These are phyloP conservation scores for Dictyophora rubrovolvata DNA, from an alignment of 768 basidiomycete genomes.

Conservation along the genomic window DNA sequence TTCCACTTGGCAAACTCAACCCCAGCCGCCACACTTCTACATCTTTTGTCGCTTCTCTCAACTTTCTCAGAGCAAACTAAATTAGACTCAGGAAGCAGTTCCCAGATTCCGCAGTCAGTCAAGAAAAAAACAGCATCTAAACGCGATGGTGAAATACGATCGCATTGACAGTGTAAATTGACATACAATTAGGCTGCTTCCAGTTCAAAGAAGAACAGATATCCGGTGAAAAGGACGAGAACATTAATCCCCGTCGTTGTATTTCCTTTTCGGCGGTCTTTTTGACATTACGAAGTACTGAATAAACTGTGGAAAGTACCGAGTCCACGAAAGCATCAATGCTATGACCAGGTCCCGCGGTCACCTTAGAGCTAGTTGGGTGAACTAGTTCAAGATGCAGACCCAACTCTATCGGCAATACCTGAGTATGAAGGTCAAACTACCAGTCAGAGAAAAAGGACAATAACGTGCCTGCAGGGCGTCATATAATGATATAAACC, in stretches of 20 bases:
- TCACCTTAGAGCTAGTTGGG: constrained; percentile 38
- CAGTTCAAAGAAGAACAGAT: constrained; percentile 89
- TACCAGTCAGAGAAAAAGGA: neutral
- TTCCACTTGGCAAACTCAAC: constrained; percentile 90
- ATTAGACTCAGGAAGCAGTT: constrained; percentile 12
- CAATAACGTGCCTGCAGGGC: constrained; percentile 53
- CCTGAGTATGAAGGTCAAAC: constrained; percentile 25
- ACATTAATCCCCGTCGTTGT: constrained; percentile 71
- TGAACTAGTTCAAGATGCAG: constrained; percentile 80
- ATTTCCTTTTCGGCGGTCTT: constrained; percentile 29
- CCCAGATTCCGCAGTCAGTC: constrained; percentile 68
- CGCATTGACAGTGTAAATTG: neutral
- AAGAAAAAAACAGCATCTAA: constrained; percentile 94
- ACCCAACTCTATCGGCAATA: constrained; percentile 52
- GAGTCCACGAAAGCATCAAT: constrained; percentile 79
- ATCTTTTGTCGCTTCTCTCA: constrained; percentile 27
- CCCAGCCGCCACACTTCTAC: constrained; percentile 72
- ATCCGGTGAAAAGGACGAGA: constrained; percentile 85
- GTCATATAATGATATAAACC: constrained; percentile 60
- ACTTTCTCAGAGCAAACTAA: constrained; percentile 14
- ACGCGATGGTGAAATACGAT: constrained; percentile 12
- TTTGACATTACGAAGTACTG: constrained; percentile 32
- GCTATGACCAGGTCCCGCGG: constrained; percentile 46
- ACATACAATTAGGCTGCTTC: constrained; percentile 98
- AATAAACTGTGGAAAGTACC: constrained; percentile 75